A percentile compares a stretch with the other conserved stretches of the same genome.
Conservation (phyloP, 305 asterid genomes). For the Ilex paraguariensis region DNA sequence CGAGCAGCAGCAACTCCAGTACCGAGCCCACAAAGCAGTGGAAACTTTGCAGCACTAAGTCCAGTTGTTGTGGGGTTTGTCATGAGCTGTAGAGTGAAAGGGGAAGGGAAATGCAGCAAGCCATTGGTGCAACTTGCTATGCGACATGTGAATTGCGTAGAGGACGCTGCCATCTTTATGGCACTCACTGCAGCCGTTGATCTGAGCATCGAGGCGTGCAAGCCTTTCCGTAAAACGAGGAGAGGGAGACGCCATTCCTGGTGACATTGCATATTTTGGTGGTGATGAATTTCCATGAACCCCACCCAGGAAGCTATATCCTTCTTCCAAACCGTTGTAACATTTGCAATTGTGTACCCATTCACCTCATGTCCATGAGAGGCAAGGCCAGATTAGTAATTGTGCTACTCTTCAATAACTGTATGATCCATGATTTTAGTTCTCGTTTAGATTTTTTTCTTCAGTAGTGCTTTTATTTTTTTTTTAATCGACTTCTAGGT, state of each 20-base stretch:
- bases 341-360: constrained; percentile 31
- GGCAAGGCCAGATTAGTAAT: too few species aligned
- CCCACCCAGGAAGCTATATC: neutral
- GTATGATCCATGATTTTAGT: too few species aligned
- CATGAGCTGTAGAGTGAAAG: constrained; percentile 82
- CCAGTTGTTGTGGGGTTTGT: constrained; percentile 72
- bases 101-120: constrained; percentile 80
- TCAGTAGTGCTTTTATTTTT: too few species aligned
- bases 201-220: constrained; percentile 84
- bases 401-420: too few species aligned
- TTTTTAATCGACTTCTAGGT: too few species aligned
- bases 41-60: constrained; percentile 58
- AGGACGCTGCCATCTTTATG: constrained; percentile 94
- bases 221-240: constrained; percentile 63
- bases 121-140: constrained; percentile 81
- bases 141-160: constrained; percentile 78
- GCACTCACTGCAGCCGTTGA: constrained; percentile 92
- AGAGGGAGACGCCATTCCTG: constrained; percentile 61
- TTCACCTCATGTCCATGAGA: too few species aligned
- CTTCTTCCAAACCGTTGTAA: constrained; percentile 27
- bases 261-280: constrained; percentile 23
- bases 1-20: constrained; percentile 45
- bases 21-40: constrained; percentile 83
- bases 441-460: too few species aligned
- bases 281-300: neutral